Percentiles rank a stretch among this genome's conserved stretches.
These are phyloP conservation scores for Penicillium sp. DNA, from an alignment of 2,329 filamentous ascomycete genomes.

Conservation along the genomic window DNA sequence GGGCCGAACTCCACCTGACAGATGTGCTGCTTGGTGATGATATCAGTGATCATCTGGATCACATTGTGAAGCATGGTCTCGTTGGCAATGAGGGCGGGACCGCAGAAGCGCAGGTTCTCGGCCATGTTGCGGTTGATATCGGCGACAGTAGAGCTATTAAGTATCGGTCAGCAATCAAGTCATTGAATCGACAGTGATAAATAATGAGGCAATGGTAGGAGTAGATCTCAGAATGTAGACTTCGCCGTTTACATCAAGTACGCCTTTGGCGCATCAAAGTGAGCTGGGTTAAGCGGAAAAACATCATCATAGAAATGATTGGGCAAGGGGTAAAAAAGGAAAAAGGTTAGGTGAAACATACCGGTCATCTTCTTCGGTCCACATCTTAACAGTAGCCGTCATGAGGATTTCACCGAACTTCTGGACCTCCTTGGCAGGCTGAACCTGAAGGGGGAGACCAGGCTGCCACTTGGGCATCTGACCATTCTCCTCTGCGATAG, in stretches of 20 bases:
- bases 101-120: conserved; percentile 85
- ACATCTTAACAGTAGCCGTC: conserved; percentile 78
- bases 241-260: conserved; percentile 86
- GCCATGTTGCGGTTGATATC: conserved; percentile 94
- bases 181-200: conserved; percentile 17
- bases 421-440: conserved; percentile 74
- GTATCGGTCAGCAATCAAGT: conserved; percentile 35
- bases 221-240: conserved; percentile 48
- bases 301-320: conserved; percentile 71
- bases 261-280: conserved; percentile 86
- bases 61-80: conserved; percentile 72
- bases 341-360: conserved; percentile 57
- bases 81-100: conserved; percentile 77
- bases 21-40: conserved; percentile 86
- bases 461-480: conserved; percentile 80
- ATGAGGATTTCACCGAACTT: conserved; percentile 85
- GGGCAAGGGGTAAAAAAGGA: conserved; percentile 13
- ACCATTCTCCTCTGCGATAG: conserved; percentile 77
- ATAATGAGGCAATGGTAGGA: conserved; percentile 19
- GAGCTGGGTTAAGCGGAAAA: conserved; percentile 95
- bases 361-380: conserved; percentile 90
- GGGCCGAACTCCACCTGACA: conserved; percentile 89
- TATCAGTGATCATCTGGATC: conserved; percentile 69
- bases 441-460: conserved; percentile 77
- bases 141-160: conserved; percentile 74